Evolutionary conservation across 805 yeast species (phyloP).

Genomic region (Lipomyces kockii): DNA sequence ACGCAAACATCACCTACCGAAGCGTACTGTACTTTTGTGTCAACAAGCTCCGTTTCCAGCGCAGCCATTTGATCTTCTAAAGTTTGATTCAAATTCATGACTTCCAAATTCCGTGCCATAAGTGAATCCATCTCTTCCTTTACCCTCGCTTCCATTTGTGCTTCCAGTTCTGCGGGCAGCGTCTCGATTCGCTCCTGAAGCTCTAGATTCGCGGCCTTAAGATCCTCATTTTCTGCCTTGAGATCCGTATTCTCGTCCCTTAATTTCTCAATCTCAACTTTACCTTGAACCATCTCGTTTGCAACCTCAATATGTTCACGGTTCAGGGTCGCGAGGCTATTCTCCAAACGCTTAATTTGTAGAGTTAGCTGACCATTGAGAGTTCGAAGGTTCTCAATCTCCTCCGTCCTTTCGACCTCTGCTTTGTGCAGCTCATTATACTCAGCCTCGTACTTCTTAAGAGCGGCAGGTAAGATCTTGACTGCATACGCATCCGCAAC

Average conservation of each 20-base stretch:
- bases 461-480: slow-evolving; percentile 70
- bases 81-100: slow-evolving; percentile 64
- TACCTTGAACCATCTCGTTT: slow-evolving; percentile 81
- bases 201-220: slow-evolving; percentile 53
- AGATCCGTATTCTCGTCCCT: slow-evolving; percentile 74
- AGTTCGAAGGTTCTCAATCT: slow-evolving; percentile 61
- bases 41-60: slow-evolving; percentile 51
- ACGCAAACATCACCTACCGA: slow-evolving; percentile 27
- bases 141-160: slow-evolving; percentile 46
- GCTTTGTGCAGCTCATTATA: slow-evolving; percentile 70
- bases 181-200: slow-evolving; percentile 46
- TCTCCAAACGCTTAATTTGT: slow-evolving; percentile 74
- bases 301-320: slow-evolving; percentile 85
- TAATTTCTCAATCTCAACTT: slow-evolving; percentile 74
- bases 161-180: slow-evolving; percentile 39
- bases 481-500: slow-evolving; percentile 79
- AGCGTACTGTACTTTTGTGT: slow-evolving; percentile 41
- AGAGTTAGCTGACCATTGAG: slow-evolving; percentile 74
- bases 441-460: slow-evolving; percentile 73
- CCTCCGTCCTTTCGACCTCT: slow-evolving; percentile 68
- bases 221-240: slow-evolving; percentile 52
- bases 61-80: slow-evolving; percentile 58
- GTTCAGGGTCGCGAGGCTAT: slow-evolving; percentile 68
- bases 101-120: slow-evolving; percentile 65
- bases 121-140: slow-evolving; percentile 59